A percentile compares a stretch with the other conserved stretches of the same genome.
These are phyloP conservation scores for Xylaria sp. DNA, from an alignment of 2,329 filamentous ascomycete genomes.

Conservation along the genomic window DNA sequence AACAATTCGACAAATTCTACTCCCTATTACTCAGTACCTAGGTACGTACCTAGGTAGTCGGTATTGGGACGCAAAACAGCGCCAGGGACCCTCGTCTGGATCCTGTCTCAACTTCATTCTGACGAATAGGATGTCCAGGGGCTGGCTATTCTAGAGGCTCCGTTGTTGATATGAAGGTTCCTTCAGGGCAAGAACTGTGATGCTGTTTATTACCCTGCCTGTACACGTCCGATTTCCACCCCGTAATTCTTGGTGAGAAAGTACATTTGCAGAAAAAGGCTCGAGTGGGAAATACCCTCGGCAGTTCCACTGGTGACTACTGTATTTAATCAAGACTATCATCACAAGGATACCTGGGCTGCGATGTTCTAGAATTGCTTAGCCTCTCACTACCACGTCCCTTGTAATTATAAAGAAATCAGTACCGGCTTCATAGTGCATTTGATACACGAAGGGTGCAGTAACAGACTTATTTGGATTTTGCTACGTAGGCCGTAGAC, in stretches of 20 bases:
- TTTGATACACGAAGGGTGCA: neutral
- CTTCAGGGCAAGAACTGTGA: neutral
- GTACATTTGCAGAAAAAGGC: neutral
- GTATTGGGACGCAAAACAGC: slow-evolving; percentile 4
- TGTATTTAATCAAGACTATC: slow-evolving; percentile 4
- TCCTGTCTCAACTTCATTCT: slow-evolving; percentile 7
- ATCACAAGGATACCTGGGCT: slow-evolving; percentile 11
- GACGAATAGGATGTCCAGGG: slow-evolving; percentile 8
- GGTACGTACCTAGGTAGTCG: neutral
- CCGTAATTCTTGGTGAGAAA: neutral
- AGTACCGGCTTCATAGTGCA: neutral
- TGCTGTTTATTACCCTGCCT: too few relatives aligned
- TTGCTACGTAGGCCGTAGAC: neutral
- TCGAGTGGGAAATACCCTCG: neutral
- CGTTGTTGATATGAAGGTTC: too few relatives aligned
- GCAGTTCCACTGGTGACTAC: slow-evolving; percentile 5
- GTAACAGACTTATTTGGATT: neutral
- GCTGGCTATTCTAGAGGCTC: too few relatives aligned
- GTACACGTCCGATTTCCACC: too few relatives aligned
- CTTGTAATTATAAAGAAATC: slow-evolving; percentile 4
- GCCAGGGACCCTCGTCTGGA: slow-evolving; percentile 1
- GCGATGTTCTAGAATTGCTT: slow-evolving; percentile 1
- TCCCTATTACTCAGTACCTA: slow-evolving; percentile 3
- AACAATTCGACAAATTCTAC: slow-evolving; percentile 29
- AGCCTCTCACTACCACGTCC: slow-evolving; percentile 13